Evolutionary conservation across 1,139 yeast genomes (phyloP), one percentile per base, ranked within the genome.

Genomic region (Pichia sp.): DNA sequence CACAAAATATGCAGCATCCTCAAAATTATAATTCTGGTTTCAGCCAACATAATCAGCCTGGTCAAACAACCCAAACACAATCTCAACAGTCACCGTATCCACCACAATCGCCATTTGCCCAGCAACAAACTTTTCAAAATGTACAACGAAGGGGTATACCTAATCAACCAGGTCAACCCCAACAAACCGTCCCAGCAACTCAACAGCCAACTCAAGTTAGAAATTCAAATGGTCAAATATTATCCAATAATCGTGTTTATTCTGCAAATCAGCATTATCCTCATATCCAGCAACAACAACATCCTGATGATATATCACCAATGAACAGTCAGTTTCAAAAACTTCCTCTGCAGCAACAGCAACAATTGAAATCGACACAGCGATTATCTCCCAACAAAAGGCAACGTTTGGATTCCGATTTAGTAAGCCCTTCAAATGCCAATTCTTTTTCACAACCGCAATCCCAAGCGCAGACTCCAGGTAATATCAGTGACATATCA

Each of bases 391-490:
- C 46, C 3, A 33, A 39, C 28, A 46, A 42, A 37, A 39, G 49
- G 31, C 49, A 39, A 24, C 30, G 40, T 23, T 24, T 41, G 10
- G 44, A 42, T 27, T 36, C 36, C 26, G 46, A 37, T 16, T 30
- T 40, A 29, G 24, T 38, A n/a, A 41, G 48, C n/a, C 42, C 48
- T 8, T 33, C 42, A 4, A 30, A 27, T 10, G 28, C 12, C 28
- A 16, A 35, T 9, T 7, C 36, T 7, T 28, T 8, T 25, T 41
- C 37, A n/a, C 24, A 31, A 24, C 36, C 42, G 6, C 42, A 40
- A 4, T 40, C 42, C 11, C 42, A 41, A 28, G 40, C 35, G 4
- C 44, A 26, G n/a, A 41, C 44, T n/a, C 44, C 44, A 4, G 35
- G 30, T 3, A 24, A 27, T 24, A 20, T 39, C 1, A 6, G 25